Conservation (phyloP, 192 early-diverging fungal genomes). For the Umbelopsis ramanniana region DNA sequence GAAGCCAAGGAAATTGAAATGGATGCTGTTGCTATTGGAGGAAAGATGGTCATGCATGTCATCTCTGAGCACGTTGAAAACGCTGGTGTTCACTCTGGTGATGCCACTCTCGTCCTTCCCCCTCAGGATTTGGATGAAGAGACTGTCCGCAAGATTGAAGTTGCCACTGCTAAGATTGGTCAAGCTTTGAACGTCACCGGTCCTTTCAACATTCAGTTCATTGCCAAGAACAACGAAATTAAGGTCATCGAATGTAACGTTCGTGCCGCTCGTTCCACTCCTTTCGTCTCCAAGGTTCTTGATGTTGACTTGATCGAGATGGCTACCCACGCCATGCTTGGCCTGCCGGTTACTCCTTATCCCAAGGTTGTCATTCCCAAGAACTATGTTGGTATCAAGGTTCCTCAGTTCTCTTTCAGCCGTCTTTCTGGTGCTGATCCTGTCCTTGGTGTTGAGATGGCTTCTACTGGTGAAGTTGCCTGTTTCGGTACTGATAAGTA, state of each 20-base stretch:
- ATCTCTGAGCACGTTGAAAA: conserved; percentile 99
- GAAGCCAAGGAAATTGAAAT: conserved; percentile 99
- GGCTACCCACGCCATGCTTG: conserved; percentile 94
- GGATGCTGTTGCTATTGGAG: conserved; percentile 95
- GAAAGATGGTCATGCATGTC: conserved; percentile 92
- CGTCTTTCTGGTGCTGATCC: conserved; percentile 96
- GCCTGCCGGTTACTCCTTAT: conserved; percentile 80
- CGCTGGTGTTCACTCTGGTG: conserved; percentile 98
- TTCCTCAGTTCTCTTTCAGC: conserved; percentile 97
- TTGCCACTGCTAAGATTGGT: conserved; percentile 90
- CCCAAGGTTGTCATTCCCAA: conserved; percentile 70
- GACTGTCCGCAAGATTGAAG: conserved; percentile 92
- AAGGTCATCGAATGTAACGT: conserved; percentile 99
- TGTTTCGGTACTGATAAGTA: conserved; percentile 98
- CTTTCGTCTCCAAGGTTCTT: conserved; percentile 97
- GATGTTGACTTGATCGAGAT: conserved; percentile 96
- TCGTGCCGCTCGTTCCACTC: conserved; percentile 95
- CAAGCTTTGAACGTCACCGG: conserved; percentile 96
- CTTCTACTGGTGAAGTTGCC: conserved; percentile 98
- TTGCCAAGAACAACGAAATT: conserved; percentile 99
- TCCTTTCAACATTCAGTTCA: conserved; percentile 98
- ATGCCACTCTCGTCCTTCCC: conserved; percentile 94
- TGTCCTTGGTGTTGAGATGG: conserved; percentile 98
- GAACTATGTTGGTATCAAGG: conserved; percentile 95
- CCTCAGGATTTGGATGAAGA: conserved; percentile 95